A percentile compares a stretch with the other conserved stretches of the same genome.
These are phyloP conservation scores for Alternaria sp. DNA, from an alignment of 2,329 filamentous ascomycete species.

Conservation along the genomic window DNA sequence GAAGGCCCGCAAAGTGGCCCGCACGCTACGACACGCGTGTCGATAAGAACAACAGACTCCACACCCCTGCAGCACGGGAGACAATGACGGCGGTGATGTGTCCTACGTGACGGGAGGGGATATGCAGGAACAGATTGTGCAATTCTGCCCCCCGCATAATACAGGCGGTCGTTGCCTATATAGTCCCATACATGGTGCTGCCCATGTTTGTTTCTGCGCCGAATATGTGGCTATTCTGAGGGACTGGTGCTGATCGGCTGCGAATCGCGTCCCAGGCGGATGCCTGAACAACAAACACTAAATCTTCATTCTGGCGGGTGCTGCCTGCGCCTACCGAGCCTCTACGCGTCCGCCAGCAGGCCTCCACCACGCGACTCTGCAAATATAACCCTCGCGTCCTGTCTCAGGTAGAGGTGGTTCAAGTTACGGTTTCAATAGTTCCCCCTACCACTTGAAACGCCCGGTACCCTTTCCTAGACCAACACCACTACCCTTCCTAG, in stretches of 20 bases:
- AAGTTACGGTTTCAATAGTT: conserved; percentile 19
- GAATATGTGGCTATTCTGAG: background rate
- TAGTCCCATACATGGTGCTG: background rate
- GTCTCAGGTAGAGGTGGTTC: conserved; percentile 1
- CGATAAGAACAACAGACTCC: background rate
- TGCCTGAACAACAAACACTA: conserved; percentile 17
- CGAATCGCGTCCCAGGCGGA: conserved; percentile 8
- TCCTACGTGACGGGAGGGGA: background rate
- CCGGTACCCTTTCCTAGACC: conserved; percentile 18
- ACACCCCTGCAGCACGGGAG: conserved; percentile 1
- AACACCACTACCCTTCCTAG: background rate
- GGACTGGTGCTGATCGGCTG: background rate
- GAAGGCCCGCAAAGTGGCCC: conserved; percentile 12
- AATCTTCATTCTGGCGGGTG: conserved; percentile 1
- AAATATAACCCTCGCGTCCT: conserved; percentile 18
- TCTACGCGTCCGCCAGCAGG: background rate
- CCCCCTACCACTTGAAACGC: conserved; percentile 20
- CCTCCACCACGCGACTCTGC: background rate
- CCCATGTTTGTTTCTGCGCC: conserved; percentile 1
- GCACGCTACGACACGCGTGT: conserved; percentile 12
- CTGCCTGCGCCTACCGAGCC: conserved; percentile 7
- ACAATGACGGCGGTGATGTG: conserved; percentile 1
- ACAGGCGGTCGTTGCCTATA: background rate
- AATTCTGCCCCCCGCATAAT: background rate
- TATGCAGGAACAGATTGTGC: background rate